Evolutionary conservation across 2,329 filamentous ascomycete species (phyloP).

Genomic region (Pseudohalonectria lignicola): DNA sequence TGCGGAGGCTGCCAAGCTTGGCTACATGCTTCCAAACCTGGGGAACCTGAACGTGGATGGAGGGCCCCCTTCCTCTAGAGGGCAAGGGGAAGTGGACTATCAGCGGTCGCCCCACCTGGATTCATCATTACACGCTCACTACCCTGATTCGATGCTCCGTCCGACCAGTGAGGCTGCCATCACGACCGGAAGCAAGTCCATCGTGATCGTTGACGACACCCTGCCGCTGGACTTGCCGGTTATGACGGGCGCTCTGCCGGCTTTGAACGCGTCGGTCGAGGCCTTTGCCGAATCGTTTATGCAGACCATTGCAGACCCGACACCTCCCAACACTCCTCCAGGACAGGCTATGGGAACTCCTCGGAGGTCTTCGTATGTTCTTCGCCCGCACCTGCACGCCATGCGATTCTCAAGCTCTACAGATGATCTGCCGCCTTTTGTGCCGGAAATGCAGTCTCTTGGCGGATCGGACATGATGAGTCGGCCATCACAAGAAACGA

Average conservation of each 20-base stretch:
- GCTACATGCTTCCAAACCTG: constrained; percentile 3
- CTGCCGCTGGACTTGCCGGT: constrained; percentile 33
- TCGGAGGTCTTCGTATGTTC: constrained; percentile 42
- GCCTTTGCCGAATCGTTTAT: constrained; percentile 42
- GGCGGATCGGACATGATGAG: constrained; percentile 11
- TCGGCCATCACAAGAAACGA: constrained; percentile 20
- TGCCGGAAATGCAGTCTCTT: constrained; percentile 26
- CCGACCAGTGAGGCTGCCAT: constrained; percentile 46
- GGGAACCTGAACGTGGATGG: not conserved
- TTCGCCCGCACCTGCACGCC: constrained; percentile 37
- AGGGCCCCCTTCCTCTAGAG: too few species aligned
- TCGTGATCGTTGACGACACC: constrained; percentile 73
- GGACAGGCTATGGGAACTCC: constrained; percentile 31
- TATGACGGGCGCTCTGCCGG: constrained; percentile 38
- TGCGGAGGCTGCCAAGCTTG: constrained; percentile 22
- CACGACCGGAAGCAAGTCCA: constrained; percentile 77
- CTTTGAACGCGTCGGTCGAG: constrained; percentile 35
- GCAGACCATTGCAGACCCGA: constrained; percentile 36
- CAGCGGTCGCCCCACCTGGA: not conserved
- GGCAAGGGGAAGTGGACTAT: not conserved
- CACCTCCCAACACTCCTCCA: constrained; percentile 52
- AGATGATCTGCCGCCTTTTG: constrained; percentile 33
- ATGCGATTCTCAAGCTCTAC: too few species aligned
- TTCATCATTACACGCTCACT: not conserved
- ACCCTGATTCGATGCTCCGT: constrained; percentile 15